Evolutionary conservation across 192 early-diverging fungal species (phyloP).

Genomic region (Backusella circina): DNA sequence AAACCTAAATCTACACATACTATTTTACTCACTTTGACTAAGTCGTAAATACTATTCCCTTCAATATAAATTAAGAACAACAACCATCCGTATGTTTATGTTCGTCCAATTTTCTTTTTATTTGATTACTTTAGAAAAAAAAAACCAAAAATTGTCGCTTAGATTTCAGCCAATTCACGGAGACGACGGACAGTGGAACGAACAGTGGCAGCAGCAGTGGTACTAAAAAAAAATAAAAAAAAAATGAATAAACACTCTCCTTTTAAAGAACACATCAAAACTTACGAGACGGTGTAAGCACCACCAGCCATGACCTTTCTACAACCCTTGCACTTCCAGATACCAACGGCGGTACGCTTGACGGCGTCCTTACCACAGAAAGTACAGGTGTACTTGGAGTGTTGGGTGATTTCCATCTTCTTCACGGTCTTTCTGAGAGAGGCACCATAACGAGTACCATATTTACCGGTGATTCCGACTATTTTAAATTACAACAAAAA

Average conservation of each 20-base stretch:
- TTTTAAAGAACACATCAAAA: background rate
- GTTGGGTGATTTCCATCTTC: conserved; percentile 99
- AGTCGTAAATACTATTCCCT: background rate
- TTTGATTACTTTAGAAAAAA: background rate
- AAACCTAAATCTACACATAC: background rate
- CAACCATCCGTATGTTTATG: background rate
- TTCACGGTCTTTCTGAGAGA: conserved; percentile 96
- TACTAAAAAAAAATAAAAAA: conserved; percentile 32
- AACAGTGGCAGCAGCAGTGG: conserved; percentile 86
- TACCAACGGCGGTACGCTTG: conserved; percentile 93
- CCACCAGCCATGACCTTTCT: conserved; percentile 81
- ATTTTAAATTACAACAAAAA: background rate
- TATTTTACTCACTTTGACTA: background rate
- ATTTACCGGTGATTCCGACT: conserved; percentile 98
- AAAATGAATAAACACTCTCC: background rate
- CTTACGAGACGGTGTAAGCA: conserved; percentile 48
- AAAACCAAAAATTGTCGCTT: conserved; percentile 33
- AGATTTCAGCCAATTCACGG: conserved; percentile 87
- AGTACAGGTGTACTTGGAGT: conserved; percentile 98
- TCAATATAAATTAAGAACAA: background rate
- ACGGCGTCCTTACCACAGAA: conserved; percentile 99
- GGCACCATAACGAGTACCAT: conserved; percentile 99
- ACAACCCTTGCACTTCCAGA: conserved; percentile 99
- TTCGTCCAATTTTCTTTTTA: background rate
- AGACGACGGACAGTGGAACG: conserved; percentile 98